phyloP scores from a whole-genome alignment of 257 asterid species.

The Echites panduratus region DNA sequence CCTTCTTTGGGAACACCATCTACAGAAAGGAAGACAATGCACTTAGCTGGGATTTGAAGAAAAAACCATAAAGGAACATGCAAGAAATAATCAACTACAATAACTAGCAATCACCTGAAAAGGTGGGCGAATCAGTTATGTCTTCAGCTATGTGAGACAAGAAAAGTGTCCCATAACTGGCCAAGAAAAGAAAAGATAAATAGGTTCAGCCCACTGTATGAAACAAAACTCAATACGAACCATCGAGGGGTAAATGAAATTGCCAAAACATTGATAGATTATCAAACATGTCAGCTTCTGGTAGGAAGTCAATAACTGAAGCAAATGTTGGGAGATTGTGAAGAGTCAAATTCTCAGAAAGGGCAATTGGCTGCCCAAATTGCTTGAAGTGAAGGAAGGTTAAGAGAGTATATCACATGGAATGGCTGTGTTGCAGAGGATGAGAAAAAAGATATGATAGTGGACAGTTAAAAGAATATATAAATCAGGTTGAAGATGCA shows the following conservation, averaged over 20 bases:
- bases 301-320: neutral
- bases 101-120: conserved; percentile 54
- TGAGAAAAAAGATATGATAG: neutral
- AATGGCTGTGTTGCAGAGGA: neutral
- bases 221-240: conserved; percentile 3
- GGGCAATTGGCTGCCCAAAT: neutral
- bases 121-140: conserved; percentile 61
- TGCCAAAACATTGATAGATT: neutral
- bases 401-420: neutral
- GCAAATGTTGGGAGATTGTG: neutral
- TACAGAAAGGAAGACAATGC: conserved; percentile 30
- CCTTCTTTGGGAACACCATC: conserved; percentile 99
- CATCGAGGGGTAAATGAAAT: neutral
- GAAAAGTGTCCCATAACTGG: conserved; percentile 76
- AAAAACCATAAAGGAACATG: conserved; percentile 14
- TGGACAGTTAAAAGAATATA: neutral
- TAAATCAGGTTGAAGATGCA: neutral
- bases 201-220: neutral
- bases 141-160: conserved; percentile 68
- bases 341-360: neutral
- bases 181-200: neutral
- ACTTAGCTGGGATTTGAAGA: conserved; percentile 16
- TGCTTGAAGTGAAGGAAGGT: neutral
- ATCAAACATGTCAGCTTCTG: neutral
- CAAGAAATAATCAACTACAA: conserved; percentile 14